Percentiles rank a stretch among this genome's conserved stretches.
Conservation (phyloP, 108 stramenopile genomes). For the Cyclotella sp. region DNA sequence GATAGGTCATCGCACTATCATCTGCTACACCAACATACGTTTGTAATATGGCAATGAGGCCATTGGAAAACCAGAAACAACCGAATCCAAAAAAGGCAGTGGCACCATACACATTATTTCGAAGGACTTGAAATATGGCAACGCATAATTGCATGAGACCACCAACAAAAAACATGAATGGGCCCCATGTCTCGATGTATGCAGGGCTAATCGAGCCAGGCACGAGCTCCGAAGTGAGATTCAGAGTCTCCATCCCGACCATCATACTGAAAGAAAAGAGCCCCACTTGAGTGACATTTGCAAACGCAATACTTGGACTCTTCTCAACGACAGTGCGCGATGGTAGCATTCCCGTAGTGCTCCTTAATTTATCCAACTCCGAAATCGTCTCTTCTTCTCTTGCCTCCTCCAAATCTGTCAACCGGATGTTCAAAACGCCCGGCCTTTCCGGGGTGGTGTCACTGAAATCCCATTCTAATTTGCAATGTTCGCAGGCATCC, state of each 20-base stretch:
- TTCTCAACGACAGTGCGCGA: neutral
- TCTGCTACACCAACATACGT: slow-evolving; percentile 18
- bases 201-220: slow-evolving; percentile 29
- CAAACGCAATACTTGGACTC: slow-evolving; percentile 9
- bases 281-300: slow-evolving; percentile 38
- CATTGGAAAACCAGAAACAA: slow-evolving; percentile 48
- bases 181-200: slow-evolving; percentile 37
- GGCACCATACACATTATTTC: slow-evolving; percentile 58
- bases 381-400: neutral
- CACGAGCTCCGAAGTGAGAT: slow-evolving; percentile 15
- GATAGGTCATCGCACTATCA: slow-evolving; percentile 15
- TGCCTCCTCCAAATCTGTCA: slow-evolving; percentile 35
- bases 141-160: slow-evolving; percentile 46
- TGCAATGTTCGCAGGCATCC: slow-evolving; percentile 30
- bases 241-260: slow-evolving; percentile 26
- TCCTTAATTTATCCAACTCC: neutral
- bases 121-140: slow-evolving; percentile 44
- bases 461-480: slow-evolving; percentile 44
- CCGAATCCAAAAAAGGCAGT: slow-evolving; percentile 49
- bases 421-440: slow-evolving; percentile 48
- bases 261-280: slow-evolving; percentile 50
- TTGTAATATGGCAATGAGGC: slow-evolving; percentile 24
- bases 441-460: slow-evolving; percentile 26
- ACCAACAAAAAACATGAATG: slow-evolving; percentile 43
- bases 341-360: neutral